These are phyloP conservation scores for Colletotrichum liriopes DNA, from an alignment of 2,329 filamentous ascomycete genomes.

Conservation along the genomic window DNA sequence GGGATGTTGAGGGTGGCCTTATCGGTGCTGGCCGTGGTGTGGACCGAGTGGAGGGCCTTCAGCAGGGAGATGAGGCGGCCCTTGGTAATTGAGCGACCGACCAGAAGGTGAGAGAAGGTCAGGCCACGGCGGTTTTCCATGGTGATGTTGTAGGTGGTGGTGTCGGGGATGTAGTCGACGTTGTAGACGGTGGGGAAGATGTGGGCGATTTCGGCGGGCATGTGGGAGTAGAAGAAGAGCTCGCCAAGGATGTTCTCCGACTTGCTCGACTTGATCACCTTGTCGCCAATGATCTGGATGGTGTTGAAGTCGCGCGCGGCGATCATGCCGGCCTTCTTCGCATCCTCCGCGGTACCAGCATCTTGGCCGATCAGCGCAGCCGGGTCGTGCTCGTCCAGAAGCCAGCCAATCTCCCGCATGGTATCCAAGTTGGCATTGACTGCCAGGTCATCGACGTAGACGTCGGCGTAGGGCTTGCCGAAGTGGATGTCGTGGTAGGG, in stretches of 20 bases:
- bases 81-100: conserved; percentile 51
- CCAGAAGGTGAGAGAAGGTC: conserved; percentile 50
- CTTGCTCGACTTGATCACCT: conserved; percentile 52
- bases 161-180: conserved; percentile 48
- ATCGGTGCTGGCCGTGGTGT: conserved; percentile 44
- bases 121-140: conserved; percentile 50
- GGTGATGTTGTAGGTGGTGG: conserved; percentile 48
- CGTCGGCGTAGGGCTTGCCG: conserved; percentile 51
- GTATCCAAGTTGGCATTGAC: conserved; percentile 51
- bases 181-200: conserved; percentile 48
- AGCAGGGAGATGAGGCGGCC: conserved; percentile 48
- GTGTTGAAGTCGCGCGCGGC: conserved; percentile 51
- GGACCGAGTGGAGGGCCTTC: conserved; percentile 46
- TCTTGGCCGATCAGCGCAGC: conserved; percentile 41
- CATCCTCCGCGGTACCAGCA: conserved; percentile 37
- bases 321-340: conserved; percentile 49
- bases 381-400: conserved; percentile 47
- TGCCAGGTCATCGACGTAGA: conserved; percentile 49
- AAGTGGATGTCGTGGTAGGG: conserved; percentile 51
- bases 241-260: conserved; percentile 51
- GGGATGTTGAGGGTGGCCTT: conserved; percentile 46
- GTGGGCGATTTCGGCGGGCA: conserved; percentile 45
- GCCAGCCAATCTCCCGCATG: conserved; percentile 50
- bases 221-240: conserved; percentile 52
- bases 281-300: conserved; percentile 50